Evolutionary conservation across 768 basidiomycete species (phyloP).

Genomic region (Collybia sordida): DNA sequence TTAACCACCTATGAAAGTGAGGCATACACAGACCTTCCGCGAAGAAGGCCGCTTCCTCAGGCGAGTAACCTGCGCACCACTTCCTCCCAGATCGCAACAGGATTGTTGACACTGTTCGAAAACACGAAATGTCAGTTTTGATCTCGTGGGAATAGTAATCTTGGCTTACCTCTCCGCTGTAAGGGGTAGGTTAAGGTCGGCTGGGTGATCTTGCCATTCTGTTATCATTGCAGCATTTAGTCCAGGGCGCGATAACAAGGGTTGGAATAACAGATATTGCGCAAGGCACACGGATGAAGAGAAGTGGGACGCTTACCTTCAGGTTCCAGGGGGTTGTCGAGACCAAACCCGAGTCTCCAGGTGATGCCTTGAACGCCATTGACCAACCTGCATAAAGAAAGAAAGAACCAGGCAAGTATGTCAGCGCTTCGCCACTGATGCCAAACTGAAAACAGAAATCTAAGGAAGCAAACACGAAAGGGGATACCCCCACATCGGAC

Average conservation of each 20-base stretch:
- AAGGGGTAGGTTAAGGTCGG: constrained; percentile 50
- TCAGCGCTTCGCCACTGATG: constrained; percentile 2
- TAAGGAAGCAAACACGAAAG: constrained; percentile 9
- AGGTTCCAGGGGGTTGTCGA: constrained; percentile 48
- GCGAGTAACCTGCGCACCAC: constrained; percentile 29
- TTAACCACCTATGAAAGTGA: not conserved
- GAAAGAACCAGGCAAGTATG: constrained; percentile 2
- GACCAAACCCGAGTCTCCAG: constrained; percentile 62
- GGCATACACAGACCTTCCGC: not conserved
- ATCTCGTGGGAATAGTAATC: constrained; percentile 1
- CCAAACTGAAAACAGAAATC: not conserved
- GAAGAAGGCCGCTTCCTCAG: constrained; percentile 1
- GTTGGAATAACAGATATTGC: not conserved
- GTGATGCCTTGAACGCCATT: constrained; percentile 64
- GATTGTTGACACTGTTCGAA: constrained; percentile 50
- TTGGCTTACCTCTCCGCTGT: constrained; percentile 45
- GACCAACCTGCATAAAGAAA: constrained; percentile 35
- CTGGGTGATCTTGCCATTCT: constrained; percentile 63
- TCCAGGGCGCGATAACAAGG: not conserved
- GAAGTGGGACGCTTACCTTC: constrained; percentile 42
- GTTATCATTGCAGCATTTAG: constrained; percentile 7
- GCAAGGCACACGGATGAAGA: constrained; percentile 2
- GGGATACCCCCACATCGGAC: constrained; percentile 10
- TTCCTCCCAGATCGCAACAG: constrained; percentile 52
- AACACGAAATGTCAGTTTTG: constrained; percentile 3